phyloP scores from a whole-genome alignment of 2,329 filamentous ascomycete species.

The Paramyrothecium roridum region DNA sequence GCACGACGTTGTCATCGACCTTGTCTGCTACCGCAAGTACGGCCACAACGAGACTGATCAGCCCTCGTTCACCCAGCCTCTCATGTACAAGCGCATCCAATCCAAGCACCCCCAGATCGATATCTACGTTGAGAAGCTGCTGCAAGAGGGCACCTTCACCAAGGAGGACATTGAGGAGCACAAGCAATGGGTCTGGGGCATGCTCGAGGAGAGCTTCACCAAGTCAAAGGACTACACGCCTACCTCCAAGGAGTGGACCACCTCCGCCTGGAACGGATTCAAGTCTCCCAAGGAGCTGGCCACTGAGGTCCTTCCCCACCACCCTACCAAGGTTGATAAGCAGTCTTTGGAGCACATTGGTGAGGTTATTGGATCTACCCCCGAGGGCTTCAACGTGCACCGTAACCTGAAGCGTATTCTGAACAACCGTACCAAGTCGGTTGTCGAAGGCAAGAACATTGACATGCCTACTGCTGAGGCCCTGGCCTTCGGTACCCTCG shows the following conservation, averaged over 20 bases:
- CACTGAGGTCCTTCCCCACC: constrained; percentile 88
- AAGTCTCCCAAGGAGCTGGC: constrained; percentile 98
- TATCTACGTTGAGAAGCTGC: constrained; percentile 86
- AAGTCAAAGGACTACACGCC: constrained; percentile 98
- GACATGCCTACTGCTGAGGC: constrained; percentile 98
- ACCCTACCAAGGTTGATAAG: constrained; percentile 75
- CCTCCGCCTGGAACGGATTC: constrained; percentile 98
- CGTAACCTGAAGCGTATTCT: constrained; percentile 97
- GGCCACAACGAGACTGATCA: constrained; percentile 99
- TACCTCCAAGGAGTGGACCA: constrained; percentile 96
- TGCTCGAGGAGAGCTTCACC: constrained; percentile 96
- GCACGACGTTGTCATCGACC: constrained; percentile 95
- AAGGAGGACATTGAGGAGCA: constrained; percentile 98
- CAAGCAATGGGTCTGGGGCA: constrained; percentile 99
- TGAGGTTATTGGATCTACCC: constrained; percentile 71
- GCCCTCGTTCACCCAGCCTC: constrained; percentile 97
- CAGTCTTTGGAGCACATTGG: constrained; percentile 79
- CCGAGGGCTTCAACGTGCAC: constrained; percentile 86
- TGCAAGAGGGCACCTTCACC: constrained; percentile 90
- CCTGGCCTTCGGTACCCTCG: constrained; percentile 87
- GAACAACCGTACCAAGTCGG: constrained; percentile 82
- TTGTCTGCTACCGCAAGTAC: constrained; percentile 98
- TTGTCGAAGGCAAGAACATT: constrained; percentile 88
- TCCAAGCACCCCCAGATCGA: constrained; percentile 82
- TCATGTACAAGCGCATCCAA: constrained; percentile 98